These are phyloP conservation scores for Rhizophagus clarus DNA, from an alignment of 192 early-diverging fungal genomes.

Conservation along the genomic window DNA sequence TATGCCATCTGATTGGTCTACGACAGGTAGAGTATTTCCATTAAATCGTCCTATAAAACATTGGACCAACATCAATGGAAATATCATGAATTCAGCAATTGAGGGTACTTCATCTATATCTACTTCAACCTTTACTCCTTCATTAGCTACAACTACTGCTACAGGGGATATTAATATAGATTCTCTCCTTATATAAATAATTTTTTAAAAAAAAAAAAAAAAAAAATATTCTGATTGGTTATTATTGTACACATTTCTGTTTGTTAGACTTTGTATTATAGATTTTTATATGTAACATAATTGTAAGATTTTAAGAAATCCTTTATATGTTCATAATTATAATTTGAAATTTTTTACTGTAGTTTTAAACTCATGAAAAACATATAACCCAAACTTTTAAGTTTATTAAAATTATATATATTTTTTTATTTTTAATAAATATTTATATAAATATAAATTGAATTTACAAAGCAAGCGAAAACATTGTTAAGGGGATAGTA, in stretches of 20 bases:
- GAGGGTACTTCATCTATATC: neutral
- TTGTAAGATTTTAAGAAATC: neutral
- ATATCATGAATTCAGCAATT: neutral
- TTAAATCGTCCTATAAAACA: neutral
- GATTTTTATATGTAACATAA: neutral
- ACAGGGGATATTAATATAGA: neutral
- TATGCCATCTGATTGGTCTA: neutral
- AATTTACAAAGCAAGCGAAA: neutral
- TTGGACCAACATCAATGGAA: neutral
- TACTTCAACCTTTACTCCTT: neutral
- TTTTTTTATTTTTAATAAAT: neutral
- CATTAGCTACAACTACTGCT: neutral
- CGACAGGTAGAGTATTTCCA: neutral
- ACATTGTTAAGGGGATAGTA: neutral
- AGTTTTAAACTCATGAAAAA: neutral
- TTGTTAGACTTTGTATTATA: neutral
- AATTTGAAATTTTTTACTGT: neutral
- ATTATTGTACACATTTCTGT: neutral
- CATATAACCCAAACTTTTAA: neutral
- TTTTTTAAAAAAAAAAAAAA: too few relatives aligned
- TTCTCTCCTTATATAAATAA: neutral
- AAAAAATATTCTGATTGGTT: neutral
- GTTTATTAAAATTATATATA: neutral
- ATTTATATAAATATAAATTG: neutral
- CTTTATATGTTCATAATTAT: neutral